Conservation (phyloP, 2,329 filamentous ascomycete species). For the Aspergillus carbonarius region DNA sequence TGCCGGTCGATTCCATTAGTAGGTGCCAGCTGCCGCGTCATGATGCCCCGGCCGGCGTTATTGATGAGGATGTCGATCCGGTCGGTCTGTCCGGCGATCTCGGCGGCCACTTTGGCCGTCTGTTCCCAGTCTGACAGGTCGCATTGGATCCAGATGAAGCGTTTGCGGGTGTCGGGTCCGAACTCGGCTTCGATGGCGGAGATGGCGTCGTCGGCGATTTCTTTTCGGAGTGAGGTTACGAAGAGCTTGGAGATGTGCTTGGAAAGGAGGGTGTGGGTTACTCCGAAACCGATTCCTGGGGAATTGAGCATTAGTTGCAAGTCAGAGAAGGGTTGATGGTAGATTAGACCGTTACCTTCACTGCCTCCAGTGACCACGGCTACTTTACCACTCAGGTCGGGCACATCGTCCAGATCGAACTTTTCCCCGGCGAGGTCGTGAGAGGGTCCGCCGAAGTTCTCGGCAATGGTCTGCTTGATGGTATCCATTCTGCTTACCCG, state of each 20-base stretch:
- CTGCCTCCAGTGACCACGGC: not conserved
- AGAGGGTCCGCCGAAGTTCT: slow-evolving; percentile 2
- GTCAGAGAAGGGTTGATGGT: not conserved
- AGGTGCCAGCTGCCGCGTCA: not conserved
- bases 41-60: not conserved
- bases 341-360: not conserved
- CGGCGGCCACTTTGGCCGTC: not conserved
- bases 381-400: slow-evolving; percentile 1
- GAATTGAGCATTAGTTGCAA: not conserved
- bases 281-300: not conserved
- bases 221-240: not conserved
- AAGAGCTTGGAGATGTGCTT: slow-evolving; percentile 1
- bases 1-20: slow-evolving; percentile 2
- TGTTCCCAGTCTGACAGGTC: slow-evolving; percentile 5
- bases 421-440: not conserved
- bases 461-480: not conserved
- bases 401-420: not conserved
- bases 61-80: slow-evolving; percentile 5
- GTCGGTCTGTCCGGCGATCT: not conserved
- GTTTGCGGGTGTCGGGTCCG: not conserved
- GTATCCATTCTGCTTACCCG: not conserved
- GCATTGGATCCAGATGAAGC: slow-evolving; percentile 4
- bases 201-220: not conserved
- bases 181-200: not conserved
- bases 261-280: not conserved